These are phyloP conservation scores for Suillus occidentalis DNA, from an alignment of 768 basidiomycete species.

Conservation along the genomic window DNA sequence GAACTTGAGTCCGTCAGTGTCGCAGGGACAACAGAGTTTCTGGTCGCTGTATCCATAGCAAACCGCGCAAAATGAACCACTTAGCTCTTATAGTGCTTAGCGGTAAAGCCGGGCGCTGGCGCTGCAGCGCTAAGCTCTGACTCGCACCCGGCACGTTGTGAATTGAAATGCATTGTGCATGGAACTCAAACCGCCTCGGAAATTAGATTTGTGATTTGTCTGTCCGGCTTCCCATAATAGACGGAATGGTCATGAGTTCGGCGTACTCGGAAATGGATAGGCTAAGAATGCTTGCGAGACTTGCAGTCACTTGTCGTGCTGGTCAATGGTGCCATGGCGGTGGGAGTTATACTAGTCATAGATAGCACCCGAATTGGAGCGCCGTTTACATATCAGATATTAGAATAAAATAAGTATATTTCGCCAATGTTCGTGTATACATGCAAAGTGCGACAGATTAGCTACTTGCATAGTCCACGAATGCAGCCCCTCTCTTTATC, in stretches of 20 bases:
- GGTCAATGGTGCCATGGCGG: not conserved
- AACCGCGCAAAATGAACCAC: not conserved
- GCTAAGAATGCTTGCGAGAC: not conserved
- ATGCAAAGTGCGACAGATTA: slow-evolving; percentile 10
- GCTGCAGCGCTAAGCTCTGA: not conserved
- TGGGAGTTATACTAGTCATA: not conserved
- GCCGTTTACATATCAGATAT: slow-evolving; percentile 6
- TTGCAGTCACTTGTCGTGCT: not conserved
- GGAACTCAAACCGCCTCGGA: not conserved
- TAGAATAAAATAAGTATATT: slow-evolving; percentile 11
- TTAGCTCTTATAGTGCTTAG: not conserved
- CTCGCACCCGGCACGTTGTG: not conserved
- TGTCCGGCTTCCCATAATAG: not conserved
- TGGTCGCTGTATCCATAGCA: not conserved
- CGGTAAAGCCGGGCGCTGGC: not conserved
- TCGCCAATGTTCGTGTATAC: slow-evolving; percentile 14
- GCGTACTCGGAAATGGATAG: not conserved
- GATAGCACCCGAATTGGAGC: not conserved
- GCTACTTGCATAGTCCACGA: not conserved
- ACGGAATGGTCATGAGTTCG: not conserved
- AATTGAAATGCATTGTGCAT: not conserved
- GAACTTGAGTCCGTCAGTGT: not conserved
- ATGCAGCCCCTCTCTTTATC: not conserved
- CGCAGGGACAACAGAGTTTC: not conserved
- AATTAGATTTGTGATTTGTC: not conserved